Evolutionary conservation across 1,284 basidiomycete genomes (phyloP).

Genomic region (Bondarzewia mesenterica): DNA sequence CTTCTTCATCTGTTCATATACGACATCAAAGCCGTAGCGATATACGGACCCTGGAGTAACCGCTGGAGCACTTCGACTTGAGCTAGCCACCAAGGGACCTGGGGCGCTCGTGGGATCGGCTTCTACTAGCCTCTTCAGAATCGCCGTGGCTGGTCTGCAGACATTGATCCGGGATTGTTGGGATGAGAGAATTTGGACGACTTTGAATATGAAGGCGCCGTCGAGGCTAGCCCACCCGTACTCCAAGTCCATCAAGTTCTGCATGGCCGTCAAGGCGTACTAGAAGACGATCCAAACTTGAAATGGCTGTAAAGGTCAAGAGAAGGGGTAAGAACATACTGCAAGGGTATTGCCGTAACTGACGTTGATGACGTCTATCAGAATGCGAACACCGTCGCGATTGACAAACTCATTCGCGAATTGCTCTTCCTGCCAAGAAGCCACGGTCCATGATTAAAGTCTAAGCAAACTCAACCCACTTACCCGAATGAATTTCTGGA

Average conservation of each 20-base stretch:
- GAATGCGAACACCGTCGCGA: slow-evolving; percentile 65
- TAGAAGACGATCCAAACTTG: slow-evolving; percentile 23
- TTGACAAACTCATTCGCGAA: slow-evolving; percentile 84
- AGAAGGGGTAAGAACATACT: slow-evolving; percentile 31
- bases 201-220: slow-evolving; percentile 63
- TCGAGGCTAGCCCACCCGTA: slow-evolving; percentile 75
- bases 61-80: slow-evolving; percentile 46
- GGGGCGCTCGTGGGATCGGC: slow-evolving; percentile 64
- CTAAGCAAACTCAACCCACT: slow-evolving; percentile 13
- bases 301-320: slow-evolving; percentile 1
- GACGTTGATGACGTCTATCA: slow-evolving; percentile 67
- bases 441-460: no score
- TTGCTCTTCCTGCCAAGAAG: slow-evolving; percentile 67
- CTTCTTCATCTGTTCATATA: slow-evolving; percentile 74
- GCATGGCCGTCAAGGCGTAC: slow-evolving; percentile 80
- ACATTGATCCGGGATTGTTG: slow-evolving; percentile 83
- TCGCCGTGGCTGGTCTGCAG: slow-evolving; percentile 92
- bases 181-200: slow-evolving; percentile 78
- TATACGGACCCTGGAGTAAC: slow-evolving; percentile 60
- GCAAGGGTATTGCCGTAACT: slow-evolving; percentile 82
- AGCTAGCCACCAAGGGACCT: slow-evolving; percentile 46
- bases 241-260: slow-evolving; percentile 80
- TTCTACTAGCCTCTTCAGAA: slow-evolving; percentile 82
- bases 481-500: slow-evolving; percentile 80
- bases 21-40: slow-evolving; percentile 76